Evolutionary conservation across 768 basidiomycete species (phyloP).

Genomic region (Mycena metata): DNA sequence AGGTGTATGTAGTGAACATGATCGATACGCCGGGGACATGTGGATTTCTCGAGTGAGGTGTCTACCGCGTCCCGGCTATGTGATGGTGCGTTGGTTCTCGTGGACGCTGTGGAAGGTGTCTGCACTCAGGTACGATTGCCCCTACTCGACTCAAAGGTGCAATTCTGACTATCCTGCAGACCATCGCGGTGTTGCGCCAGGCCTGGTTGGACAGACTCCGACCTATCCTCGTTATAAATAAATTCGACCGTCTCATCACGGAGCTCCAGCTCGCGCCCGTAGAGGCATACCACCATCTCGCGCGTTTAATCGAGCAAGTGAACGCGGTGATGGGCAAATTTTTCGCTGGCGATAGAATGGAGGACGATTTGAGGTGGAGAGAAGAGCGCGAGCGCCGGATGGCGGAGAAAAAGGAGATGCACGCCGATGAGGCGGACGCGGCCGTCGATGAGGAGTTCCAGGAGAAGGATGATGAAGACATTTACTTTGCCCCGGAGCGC

Average conservation of each 20-base stretch:
- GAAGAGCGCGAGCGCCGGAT: conserved; percentile 91
- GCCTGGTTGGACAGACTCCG: conserved; percentile 91
- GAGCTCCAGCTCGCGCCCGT: conserved; percentile 92
- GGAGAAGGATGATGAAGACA: conserved; percentile 97
- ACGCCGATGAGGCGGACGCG: conserved; percentile 75
- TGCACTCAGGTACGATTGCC: conserved; percentile 86
- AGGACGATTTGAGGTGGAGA: conserved; percentile 93
- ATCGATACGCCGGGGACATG: conserved; percentile 99
- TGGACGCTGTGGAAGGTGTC: conserved; percentile 98
- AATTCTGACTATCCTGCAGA: conserved; percentile 60
- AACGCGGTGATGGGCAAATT: conserved; percentile 99
- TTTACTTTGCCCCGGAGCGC: conserved; percentile 95
- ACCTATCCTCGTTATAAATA: conserved; percentile 97
- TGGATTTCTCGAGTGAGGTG: conserved; percentile 98
- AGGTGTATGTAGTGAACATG: conserved; percentile 90
- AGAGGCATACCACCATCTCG: conserved; percentile 96
- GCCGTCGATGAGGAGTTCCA: conserved; percentile 78
- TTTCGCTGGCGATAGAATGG: conserved; percentile 96
- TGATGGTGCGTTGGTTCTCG: conserved; percentile 94
- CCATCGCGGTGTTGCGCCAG: conserved; percentile 94
- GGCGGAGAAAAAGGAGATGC: conserved; percentile 78
- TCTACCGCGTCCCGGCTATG: conserved; percentile 94
- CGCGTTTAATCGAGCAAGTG: conserved; percentile 93
- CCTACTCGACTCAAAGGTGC: neutral
- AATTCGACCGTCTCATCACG: conserved; percentile 93